Evolutionary conservation across 2,329 filamentous ascomycete genomes (phyloP).

Genomic region (Tolypocladium sp.): DNA sequence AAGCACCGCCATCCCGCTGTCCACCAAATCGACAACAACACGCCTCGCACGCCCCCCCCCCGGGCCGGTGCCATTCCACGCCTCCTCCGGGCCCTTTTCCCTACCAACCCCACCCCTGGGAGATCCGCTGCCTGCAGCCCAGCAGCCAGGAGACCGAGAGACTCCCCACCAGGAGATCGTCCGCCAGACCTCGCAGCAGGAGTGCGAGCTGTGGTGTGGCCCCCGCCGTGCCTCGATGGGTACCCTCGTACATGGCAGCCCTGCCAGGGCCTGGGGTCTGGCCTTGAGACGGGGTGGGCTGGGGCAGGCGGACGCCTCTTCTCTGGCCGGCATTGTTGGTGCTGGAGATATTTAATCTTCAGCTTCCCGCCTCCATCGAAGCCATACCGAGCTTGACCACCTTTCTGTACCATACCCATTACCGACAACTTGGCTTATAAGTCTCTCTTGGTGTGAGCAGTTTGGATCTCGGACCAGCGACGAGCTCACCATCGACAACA

Average conservation of each 20-base stretch:
- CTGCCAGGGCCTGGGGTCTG: background rate
- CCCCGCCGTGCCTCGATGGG: constrained; percentile 1
- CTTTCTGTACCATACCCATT: background rate
- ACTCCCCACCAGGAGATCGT: constrained; percentile 1
- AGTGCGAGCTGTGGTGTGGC: constrained; percentile 1
- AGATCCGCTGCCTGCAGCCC: background rate
- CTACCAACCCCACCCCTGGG: background rate
- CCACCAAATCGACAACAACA: background rate
- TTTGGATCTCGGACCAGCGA: background rate
- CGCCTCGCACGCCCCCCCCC: background rate
- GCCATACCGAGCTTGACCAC: constrained; percentile 9
- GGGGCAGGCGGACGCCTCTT: background rate
- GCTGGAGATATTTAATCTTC: constrained; percentile 21
- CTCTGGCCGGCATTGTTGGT: constrained; percentile 3
- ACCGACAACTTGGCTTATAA: background rate
- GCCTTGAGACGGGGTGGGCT: constrained; percentile 1
- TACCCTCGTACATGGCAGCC: constrained; percentile 2
- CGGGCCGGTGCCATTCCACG: background rate
- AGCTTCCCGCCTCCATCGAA: constrained; percentile 9
- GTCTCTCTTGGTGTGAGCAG: background rate
- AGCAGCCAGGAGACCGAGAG: background rate
- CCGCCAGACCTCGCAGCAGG: background rate
- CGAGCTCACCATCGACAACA: background rate
- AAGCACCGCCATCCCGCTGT: constrained; percentile 1
- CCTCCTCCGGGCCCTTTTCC: background rate